These are phyloP conservation scores for Cladosporium halotolerans DNA, from an alignment of 2,329 filamentous ascomycete species.

Conservation along the genomic window DNA sequence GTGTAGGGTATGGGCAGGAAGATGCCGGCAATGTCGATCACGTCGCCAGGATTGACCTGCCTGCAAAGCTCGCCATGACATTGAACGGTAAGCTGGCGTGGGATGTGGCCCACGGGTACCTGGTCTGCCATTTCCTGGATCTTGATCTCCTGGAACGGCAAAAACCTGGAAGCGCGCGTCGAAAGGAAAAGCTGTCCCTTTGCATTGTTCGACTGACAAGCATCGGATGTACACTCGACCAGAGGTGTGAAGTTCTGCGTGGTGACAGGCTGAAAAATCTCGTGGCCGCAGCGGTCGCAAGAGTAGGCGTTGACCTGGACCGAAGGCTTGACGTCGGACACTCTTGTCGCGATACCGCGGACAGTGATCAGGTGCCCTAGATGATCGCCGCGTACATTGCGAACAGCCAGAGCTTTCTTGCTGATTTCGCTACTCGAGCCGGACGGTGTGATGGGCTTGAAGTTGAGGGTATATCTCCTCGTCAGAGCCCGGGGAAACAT, in stretches of 20 bases:
- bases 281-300: slow-evolving; percentile 90
- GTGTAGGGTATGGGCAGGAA: slow-evolving; percentile 97
- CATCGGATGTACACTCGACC: slow-evolving; percentile 78
- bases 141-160: slow-evolving; percentile 97
- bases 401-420: slow-evolving; percentile 71
- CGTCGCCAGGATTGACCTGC: slow-evolving; percentile 85
- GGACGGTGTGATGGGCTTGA: slow-evolving; percentile 79
- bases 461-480: slow-evolving; percentile 88
- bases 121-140: slow-evolving; percentile 99
- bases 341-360: slow-evolving; percentile 86
- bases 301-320: slow-evolving; percentile 98
- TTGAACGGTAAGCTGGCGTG: slow-evolving; percentile 79
- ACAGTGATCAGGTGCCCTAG: slow-evolving; percentile 90
- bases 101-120: slow-evolving; percentile 95
- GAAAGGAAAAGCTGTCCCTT: slow-evolving; percentile 92
- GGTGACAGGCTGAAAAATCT: slow-evolving; percentile 93
- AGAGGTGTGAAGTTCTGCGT: slow-evolving; percentile 88
- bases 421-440: slow-evolving; percentile 55
- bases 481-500: slow-evolving; percentile 90
- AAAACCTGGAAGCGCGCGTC: slow-evolving; percentile 91
- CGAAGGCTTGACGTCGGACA: slow-evolving; percentile 94
- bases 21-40: slow-evolving; percentile 88
- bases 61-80: slow-evolving; percentile 83
- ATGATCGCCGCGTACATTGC: slow-evolving; percentile 87
- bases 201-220: slow-evolving; percentile 82